Percentiles rank a stretch among this genome's conserved stretches.
Conservation (phyloP, 1,284 basidiomycete species). For the Ustilago cynodontis region DNA sequence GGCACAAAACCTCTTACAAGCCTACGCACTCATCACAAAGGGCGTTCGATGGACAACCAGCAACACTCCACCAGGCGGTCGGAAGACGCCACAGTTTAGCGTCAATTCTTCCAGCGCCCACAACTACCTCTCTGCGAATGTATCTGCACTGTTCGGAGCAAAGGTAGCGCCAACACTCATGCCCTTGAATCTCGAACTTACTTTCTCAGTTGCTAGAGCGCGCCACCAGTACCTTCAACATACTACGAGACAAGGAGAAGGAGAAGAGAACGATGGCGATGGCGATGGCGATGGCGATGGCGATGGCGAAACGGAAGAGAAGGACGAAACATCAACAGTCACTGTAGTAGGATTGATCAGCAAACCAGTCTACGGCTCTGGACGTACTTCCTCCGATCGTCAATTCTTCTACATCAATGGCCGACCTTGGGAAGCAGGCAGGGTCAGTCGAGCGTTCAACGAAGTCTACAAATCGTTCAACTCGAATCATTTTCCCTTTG, state of each 20-base stretch:
- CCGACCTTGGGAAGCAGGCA: conserved; percentile 80
- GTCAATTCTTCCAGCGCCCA: conserved; percentile 77
- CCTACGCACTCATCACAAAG: conserved; percentile 83
- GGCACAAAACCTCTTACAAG: conserved; percentile 82
- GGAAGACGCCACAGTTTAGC: conserved; percentile 79
- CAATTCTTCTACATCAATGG: conserved; percentile 97
- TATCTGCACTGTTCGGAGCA: conserved; percentile 85
- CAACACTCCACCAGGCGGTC: conserved; percentile 79
- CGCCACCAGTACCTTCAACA: conserved; percentile 1
- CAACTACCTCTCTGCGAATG: conserved; percentile 75
- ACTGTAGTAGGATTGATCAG: conserved; percentile 82
- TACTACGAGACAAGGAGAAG: not conserved
- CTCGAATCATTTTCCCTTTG: conserved; percentile 74
- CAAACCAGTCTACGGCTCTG: conserved; percentile 79
- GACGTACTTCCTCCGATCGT: conserved; percentile 77
- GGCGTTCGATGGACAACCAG: conserved; percentile 82
- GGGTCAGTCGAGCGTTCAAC: conserved; percentile 60
- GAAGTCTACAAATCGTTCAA: conserved; percentile 67
- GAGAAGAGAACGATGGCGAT: not conserved
- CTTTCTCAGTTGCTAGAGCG: conserved; percentile 24
- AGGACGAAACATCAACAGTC: conserved; percentile 70
- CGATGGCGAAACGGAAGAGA: not conserved
- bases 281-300: too few relatives aligned
- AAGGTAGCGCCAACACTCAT: conserved; percentile 82
- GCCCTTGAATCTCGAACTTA: conserved; percentile 76